phyloP scores from a whole-genome alignment of 192 early-diverging fungal species.

The Dispira parvispora region DNA sequence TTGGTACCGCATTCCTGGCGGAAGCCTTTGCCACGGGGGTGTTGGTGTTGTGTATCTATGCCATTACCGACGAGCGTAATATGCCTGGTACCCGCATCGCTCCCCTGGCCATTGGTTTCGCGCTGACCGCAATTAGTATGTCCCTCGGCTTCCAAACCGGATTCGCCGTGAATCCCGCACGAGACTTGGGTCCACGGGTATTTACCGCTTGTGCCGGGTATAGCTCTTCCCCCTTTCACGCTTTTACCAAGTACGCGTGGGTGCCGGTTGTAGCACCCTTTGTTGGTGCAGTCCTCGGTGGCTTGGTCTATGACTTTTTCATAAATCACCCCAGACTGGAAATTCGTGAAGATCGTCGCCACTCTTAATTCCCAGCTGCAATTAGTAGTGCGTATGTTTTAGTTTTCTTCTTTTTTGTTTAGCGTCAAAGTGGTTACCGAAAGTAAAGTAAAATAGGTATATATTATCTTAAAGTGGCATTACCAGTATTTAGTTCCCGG shows the following conservation, averaged over 20 bases:
- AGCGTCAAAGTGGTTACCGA: no score
- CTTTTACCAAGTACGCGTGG: slow-evolving; percentile 47
- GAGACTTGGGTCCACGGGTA: slow-evolving; percentile 65
- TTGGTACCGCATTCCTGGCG: slow-evolving; percentile 33
- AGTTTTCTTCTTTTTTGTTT: no score
- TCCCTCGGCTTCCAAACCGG: slow-evolving; percentile 48
- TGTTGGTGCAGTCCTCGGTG: slow-evolving; percentile 38
- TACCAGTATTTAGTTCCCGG: no score
- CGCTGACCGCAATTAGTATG: slow-evolving; percentile 40
- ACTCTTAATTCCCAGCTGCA: no score
- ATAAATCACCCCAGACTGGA: slow-evolving; percentile 26
- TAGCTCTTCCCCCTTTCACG: slow-evolving; percentile 44
- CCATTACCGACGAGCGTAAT: slow-evolving; percentile 38
- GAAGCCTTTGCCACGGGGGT: slow-evolving; percentile 54
- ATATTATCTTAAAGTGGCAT: no score
- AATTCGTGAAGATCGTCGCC: neutral
- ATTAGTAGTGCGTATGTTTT: no score
- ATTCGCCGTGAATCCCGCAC: slow-evolving; percentile 58
- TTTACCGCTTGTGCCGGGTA: slow-evolving; percentile 49
- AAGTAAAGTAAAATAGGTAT: no score
- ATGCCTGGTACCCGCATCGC: slow-evolving; percentile 32
- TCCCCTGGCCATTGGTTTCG: slow-evolving; percentile 40
- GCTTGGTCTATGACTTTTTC: slow-evolving; percentile 38
- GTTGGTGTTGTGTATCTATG: slow-evolving; percentile 42
- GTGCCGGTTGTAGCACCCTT: slow-evolving; percentile 51